Conservation (phyloP, 495 filamentous ascomycete species). For the Penicillium odoratum region DNA sequence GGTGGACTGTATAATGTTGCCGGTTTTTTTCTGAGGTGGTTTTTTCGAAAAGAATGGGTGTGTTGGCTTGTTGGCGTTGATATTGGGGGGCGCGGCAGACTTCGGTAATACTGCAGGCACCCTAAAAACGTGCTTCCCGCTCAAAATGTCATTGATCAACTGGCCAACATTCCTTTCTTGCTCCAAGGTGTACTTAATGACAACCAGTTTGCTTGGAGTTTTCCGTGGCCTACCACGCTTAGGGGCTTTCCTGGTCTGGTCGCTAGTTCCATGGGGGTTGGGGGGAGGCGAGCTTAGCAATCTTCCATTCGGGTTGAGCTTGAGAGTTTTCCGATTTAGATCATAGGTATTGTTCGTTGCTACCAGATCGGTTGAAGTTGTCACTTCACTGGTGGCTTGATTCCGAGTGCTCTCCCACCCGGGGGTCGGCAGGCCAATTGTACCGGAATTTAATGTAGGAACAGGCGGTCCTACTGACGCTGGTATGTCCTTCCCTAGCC, state of each 20-base stretch:
- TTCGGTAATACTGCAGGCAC: constrained; percentile 6
- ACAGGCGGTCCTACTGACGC: background rate
- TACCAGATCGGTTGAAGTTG: background rate
- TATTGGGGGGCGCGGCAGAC: constrained; percentile 5
- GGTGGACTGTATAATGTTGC: background rate
- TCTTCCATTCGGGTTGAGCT: constrained; percentile 56
- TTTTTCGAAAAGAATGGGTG: constrained; percentile 79
- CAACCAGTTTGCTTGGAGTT: constrained; percentile 33
- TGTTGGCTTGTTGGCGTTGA: constrained; percentile 54
- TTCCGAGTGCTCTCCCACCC: background rate
- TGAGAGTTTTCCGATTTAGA: constrained; percentile 48
- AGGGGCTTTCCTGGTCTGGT: constrained; percentile 25
- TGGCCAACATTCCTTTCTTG: constrained; percentile 33
- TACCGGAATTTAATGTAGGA: background rate
- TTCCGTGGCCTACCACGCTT: constrained; percentile 27
- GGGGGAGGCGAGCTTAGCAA: constrained; percentile 51
- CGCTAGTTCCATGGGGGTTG: constrained; percentile 23
- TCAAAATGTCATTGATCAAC: constrained; percentile 54
- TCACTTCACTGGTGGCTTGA: background rate
- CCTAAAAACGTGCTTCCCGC: constrained; percentile 13
- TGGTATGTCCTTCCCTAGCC: constrained; percentile 18
- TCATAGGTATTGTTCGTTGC: background rate
- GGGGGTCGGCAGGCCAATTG: background rate
- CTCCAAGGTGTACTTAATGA: constrained; percentile 45
- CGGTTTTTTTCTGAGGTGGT: constrained; percentile 13